Evolutionary conservation across 2,329 filamentous ascomycete species (phyloP), one percentile per base, ranked within the genome.

Genomic region (Madurella fahalii): DNA sequence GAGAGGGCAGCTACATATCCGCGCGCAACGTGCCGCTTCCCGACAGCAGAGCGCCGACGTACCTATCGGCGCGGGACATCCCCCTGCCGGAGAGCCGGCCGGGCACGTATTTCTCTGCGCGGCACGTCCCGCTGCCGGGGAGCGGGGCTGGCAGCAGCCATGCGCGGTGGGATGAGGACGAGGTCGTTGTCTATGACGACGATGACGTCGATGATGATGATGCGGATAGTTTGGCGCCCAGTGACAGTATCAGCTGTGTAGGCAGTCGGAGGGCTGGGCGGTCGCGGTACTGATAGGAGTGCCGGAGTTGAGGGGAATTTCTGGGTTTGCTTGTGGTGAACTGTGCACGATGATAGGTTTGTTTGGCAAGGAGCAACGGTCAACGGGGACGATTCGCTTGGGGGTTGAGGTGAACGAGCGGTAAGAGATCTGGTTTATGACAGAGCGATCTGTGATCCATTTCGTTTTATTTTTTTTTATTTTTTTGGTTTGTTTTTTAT

Each of bases 241-340:
- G 76, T 61, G 82, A 85, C 64, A 85, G 82, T 63, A 82, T 85
- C 53, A 84, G 81, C 65, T 81, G 79, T 60, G 74, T 84, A n/a
- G 82, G 80, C 18, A 74, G 66, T 57, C 69, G 72, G 41, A 68
- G 67, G 54, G 65, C 65, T 41, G 58, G 63, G 17, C 63, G 65
- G 7, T 53, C 61, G 9, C 64, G 70, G 47, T 59, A 64, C 54
- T 47, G 40, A 40, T 49, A 12, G n/a, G 34, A 20, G 18, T 7
- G 11, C 16, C 20, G 45, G 15, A 39, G 18, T 34, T 37, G 32
- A 16, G 8, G 17, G 2, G 16, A 41, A 8, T 11, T 41, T 20
- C 16, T 41, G n/a, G 34, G 34, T 37, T 4, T 37, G 34, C 9
- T 37, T 37, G 9, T 11, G 11, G 25, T 25, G 25, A 7, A 7